Conservation (phyloP, 176 grass and related monocot species). For the Oryza officinalis region DNA sequence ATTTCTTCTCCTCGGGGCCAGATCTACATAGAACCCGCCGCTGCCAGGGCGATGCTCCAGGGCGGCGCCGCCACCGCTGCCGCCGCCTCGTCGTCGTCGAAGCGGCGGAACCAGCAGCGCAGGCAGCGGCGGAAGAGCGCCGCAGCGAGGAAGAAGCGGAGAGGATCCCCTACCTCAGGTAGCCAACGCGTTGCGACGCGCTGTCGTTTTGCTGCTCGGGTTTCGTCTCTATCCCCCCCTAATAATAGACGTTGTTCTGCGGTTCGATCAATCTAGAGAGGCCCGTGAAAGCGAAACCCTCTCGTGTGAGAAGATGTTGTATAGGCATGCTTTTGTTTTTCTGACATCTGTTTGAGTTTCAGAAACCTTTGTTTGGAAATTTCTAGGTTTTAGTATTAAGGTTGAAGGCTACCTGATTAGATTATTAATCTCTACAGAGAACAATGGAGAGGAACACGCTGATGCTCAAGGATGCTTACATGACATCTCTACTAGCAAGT, state of each 20-base stretch:
- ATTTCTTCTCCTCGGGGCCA: neutral
- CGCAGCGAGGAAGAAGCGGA: conserved; percentile 5
- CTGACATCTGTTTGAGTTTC: neutral
- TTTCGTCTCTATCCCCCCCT: neutral
- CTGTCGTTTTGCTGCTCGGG: neutral
- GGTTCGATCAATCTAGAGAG: neutral
- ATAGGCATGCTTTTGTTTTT: neutral
- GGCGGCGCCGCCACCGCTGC: neutral
- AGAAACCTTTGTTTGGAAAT: neutral
- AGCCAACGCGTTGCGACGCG: neutral
- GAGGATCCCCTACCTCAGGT: neutral
- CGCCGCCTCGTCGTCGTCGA: neutral
- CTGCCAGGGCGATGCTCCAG: neutral
- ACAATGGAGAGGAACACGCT: neutral
- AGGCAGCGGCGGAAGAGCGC: neutral
- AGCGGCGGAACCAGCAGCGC: neutral
- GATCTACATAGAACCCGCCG: neutral
- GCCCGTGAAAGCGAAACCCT: conserved; percentile 1
- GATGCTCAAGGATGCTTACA: neutral
- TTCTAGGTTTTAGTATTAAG: neutral
- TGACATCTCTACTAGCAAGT: neutral
- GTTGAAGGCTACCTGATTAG: neutral
- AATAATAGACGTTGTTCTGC: neutral
- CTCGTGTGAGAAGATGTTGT: neutral
- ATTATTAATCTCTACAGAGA: neutral